Conservation (phyloP, 306 rosid species). For the Cicer chorassanicum region DNA sequence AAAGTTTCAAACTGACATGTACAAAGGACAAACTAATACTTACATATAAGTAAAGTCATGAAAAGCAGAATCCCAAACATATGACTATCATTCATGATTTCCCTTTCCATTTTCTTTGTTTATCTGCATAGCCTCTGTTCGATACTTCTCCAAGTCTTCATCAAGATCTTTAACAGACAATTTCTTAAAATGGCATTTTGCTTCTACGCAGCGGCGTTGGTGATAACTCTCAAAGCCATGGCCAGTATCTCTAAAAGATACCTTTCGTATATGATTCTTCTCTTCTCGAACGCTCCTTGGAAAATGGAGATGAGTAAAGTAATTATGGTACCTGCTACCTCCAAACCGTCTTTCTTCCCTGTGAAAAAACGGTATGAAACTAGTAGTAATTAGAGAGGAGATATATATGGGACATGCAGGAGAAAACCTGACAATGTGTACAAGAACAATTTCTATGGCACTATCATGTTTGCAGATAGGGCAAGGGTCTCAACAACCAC, state of each 20-base stretch:
- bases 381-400: background rate
- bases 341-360: conserved; percentile 45
- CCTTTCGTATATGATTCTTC: conserved; percentile 29
- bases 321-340: conserved; percentile 35
- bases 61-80: conserved; percentile 14
- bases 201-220: conserved; percentile 28
- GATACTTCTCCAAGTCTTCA: conserved; percentile 71
- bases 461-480: background rate
- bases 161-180: conserved; percentile 61
- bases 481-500: conserved; percentile 18
- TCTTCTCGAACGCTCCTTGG: conserved; percentile 42
- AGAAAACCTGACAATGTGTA: conserved; percentile 26
- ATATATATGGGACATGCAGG: background rate
- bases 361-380: conserved; percentile 20
- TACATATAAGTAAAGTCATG: background rate
- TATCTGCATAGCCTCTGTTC: conserved; percentile 43
- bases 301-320: background rate
- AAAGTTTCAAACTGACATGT: background rate
- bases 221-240: conserved; percentile 51
- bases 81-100: background rate
- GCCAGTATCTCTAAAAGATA: conserved; percentile 48
- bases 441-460: conserved; percentile 16
- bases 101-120: conserved; percentile 29
- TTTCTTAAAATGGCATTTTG: conserved; percentile 32
- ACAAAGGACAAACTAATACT: conserved; percentile 23